phyloP scores from a whole-genome alignment of 208 protist genomes.

The Crithidia fasciculata region DNA sequence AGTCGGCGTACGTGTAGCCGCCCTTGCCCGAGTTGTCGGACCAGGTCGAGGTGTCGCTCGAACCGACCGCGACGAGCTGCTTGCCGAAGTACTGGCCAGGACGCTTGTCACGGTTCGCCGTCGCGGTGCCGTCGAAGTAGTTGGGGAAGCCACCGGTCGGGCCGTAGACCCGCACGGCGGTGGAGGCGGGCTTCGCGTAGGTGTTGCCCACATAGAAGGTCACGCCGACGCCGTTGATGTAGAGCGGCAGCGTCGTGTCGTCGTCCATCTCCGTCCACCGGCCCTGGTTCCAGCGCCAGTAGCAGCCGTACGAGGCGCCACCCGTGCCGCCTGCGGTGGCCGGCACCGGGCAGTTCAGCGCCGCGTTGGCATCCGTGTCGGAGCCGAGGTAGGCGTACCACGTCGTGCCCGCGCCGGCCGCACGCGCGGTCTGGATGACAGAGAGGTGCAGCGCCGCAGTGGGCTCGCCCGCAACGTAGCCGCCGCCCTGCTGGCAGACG shows the following conservation, averaged over 20 bases:
- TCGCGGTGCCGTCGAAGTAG: slow-evolving; percentile 5
- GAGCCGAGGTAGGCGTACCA: slow-evolving; percentile 51
- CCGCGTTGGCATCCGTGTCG: slow-evolving; percentile 15
- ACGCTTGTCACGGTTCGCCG: slow-evolving; percentile 1
- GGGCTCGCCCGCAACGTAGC: slow-evolving; percentile 34
- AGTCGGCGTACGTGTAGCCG: slow-evolving; percentile 42
- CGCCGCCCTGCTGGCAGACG: slow-evolving; percentile 33
- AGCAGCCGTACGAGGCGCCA: slow-evolving; percentile 31
- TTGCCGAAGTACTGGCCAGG: slow-evolving; percentile 26
- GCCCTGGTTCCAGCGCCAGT: slow-evolving; percentile 54
- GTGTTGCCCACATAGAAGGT: slow-evolving; percentile 41
- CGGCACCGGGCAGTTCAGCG: slow-evolving; percentile 4
- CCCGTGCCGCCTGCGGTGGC: neutral
- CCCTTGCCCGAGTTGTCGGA: slow-evolving; percentile 33
- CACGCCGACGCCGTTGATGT: slow-evolving; percentile 21
- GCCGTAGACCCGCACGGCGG: slow-evolving; percentile 1
- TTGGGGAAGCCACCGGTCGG: slow-evolving; percentile 10
- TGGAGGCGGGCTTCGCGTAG: slow-evolving; percentile 1
- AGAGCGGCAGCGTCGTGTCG: slow-evolving; percentile 12
- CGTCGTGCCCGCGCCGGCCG: slow-evolving; percentile 3
- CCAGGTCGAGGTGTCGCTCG: slow-evolving; percentile 29
- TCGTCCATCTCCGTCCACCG: slow-evolving; percentile 38
- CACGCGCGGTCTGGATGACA: slow-evolving; percentile 23
- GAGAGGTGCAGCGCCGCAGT: slow-evolving; percentile 23
- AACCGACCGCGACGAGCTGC: slow-evolving; percentile 29